Evolutionary conservation across 2,329 filamentous ascomycete genomes (phyloP), one percentile per base, ranked within the genome.

Genomic region (Botrytis elliptica): DNA sequence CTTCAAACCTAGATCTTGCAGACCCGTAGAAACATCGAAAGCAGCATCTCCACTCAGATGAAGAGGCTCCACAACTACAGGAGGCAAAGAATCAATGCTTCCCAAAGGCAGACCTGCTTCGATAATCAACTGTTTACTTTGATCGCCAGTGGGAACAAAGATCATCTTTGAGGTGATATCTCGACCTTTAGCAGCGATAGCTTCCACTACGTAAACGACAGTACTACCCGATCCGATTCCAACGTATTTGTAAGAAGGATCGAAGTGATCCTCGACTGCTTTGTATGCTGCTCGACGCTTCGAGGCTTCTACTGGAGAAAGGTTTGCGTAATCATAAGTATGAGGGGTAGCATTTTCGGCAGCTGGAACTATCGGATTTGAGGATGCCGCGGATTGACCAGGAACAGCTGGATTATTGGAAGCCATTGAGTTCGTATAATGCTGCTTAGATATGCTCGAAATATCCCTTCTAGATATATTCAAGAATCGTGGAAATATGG

Each of bases 81-180:
- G 80, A 33, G 80, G 81, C 66, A 82, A 74, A 25, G 79, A 76
- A 74, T 82, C 81, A 60, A 82, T 81, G 71, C 80, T 79, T 74
- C 95, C 89, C 10, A 97, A 88, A 22, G 88, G 90, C 74, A 99
- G 86, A 2, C 93, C 93, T 25, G 94, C 93, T 71, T 87, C 85
- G 75, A 93, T 88, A 80, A 99, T 97, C 71, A 98, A 89, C 79
- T 94, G 92, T 78, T 93, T 93, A 62, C 92, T 96, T 82, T 97
- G 94, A 71, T 78, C 95, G 38, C 96, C 96, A 0, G 96, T 99
- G 10, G 96, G 95, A 33, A 82, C 80, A 83, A 98, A 99, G 80
- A 89, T 90, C 86, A 97, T 97, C 77, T 84, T 81, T 49, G 85
- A 82, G 67, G 88, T 89, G 73, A 88, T 85, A 3, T 83, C 82